Evolutionary conservation across 768 basidiomycete species (phyloP).

Genomic region (Ramaria sp.): DNA sequence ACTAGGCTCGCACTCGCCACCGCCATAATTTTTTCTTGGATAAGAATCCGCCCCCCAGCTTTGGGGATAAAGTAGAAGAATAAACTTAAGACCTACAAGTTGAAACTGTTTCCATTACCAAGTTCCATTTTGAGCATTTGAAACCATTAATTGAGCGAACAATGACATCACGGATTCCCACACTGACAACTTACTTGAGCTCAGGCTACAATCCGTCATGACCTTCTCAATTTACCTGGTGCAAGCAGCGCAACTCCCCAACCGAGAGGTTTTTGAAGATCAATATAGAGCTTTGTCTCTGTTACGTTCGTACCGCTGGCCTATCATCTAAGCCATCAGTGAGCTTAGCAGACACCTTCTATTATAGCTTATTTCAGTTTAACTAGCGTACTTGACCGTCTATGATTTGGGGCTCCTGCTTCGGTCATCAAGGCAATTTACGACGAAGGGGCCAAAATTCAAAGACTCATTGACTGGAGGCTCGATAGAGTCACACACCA

Average conservation of each 20-base stretch:
- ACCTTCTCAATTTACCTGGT: conserved; percentile 37
- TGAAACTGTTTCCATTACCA: too few species aligned
- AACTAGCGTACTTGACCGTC: conserved; percentile 37
- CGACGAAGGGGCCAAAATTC: conserved; percentile 26
- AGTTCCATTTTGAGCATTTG: too few species aligned
- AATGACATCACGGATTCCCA: too few species aligned
- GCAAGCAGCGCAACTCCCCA: conserved; percentile 29
- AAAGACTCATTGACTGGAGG: conserved; percentile 29
- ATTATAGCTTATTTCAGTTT: neutral
- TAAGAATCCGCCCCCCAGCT: too few species aligned
- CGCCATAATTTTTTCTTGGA: too few species aligned
- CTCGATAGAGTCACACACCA: conserved; percentile 24
- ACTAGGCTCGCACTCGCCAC: too few species aligned
- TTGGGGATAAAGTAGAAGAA: too few species aligned
- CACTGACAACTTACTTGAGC: too few species aligned
- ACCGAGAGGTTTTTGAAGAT: conserved; percentile 34
- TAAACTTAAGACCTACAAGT: too few species aligned
- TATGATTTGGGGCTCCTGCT: conserved; percentile 42
- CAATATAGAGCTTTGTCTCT: conserved; percentile 40
- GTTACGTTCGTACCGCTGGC: conserved; percentile 31
- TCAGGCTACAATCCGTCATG: conserved; percentile 24
- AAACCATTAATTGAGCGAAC: too few species aligned
- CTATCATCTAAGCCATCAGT: conserved; percentile 56
- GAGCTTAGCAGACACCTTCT: conserved; percentile 16
- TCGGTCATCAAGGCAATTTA: conserved; percentile 38